Conservation (phyloP, 2,329 filamentous ascomycete species). For the Drechslerella dactyloides region DNA sequence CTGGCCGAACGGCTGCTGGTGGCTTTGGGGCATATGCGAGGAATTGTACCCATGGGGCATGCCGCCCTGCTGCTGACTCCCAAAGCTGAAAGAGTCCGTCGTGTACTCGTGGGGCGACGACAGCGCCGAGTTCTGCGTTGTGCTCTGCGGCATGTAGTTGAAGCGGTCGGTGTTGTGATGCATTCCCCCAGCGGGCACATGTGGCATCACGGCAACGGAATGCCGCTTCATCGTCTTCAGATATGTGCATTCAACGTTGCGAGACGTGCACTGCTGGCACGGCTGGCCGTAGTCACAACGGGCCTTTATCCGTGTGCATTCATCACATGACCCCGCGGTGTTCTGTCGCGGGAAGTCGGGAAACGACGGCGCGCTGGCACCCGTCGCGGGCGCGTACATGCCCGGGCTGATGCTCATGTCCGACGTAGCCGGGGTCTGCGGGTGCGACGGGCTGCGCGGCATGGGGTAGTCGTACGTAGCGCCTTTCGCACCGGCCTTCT, state of each 20-base stretch:
- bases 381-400: constrained; percentile 44
- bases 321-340: constrained; percentile 63
- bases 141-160: constrained; percentile 41
- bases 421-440: constrained; percentile 41
- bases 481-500: constrained; percentile 27
- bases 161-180: constrained; percentile 38
- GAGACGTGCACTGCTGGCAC: constrained; percentile 52
- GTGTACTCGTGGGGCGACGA: constrained; percentile 48
- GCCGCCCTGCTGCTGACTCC: constrained; percentile 26
- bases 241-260: constrained; percentile 53
- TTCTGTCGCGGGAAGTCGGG: constrained; percentile 67
- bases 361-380: constrained; percentile 64
- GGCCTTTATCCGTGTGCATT: constrained; percentile 53
- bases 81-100: constrained; percentile 47
- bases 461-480: constrained; percentile 38
- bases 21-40: constrained; percentile 36
- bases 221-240: constrained; percentile 50
- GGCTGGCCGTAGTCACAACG: constrained; percentile 53
- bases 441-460: constrained; percentile 39
- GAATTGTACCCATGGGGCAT: constrained; percentile 37
- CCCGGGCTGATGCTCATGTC: constrained; percentile 38
- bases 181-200: constrained; percentile 30
- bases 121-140: constrained; percentile 38
- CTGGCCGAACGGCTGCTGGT: constrained; percentile 40
- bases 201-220: constrained; percentile 42